phyloP scores from a whole-genome alignment of 192 early-diverging fungal genomes.

The Linnemannia exigua region DNA sequence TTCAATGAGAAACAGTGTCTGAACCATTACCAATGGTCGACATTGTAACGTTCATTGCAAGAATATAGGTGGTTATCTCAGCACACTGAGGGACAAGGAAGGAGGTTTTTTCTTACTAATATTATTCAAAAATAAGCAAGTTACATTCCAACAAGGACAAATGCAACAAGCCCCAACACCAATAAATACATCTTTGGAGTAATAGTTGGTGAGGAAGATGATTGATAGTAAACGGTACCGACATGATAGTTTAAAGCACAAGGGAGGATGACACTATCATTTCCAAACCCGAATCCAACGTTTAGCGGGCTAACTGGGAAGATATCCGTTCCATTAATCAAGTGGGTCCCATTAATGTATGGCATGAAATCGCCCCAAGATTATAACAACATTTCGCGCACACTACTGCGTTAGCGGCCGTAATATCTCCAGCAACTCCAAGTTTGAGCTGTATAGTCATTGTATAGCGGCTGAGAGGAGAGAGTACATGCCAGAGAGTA shows the following conservation, averaged over 20 bases:
- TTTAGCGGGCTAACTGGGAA: conserved; percentile 18
- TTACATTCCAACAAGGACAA: conserved; percentile 32
- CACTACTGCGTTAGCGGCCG: conserved; percentile 5
- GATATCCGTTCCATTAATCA: conserved; percentile 43
- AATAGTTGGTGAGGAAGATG: conserved; percentile 18
- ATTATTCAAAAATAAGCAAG: conserved; percentile 1
- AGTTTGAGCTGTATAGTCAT: conserved; percentile 25
- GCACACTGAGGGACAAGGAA: too few species aligned
- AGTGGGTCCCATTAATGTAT: conserved; percentile 32
- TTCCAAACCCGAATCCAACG: conserved; percentile 32
- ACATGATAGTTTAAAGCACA: conserved; percentile 21
- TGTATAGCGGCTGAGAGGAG: conserved; percentile 25
- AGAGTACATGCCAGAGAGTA: conserved; percentile 20
- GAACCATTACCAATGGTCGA: too few species aligned
- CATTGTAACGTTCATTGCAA: too few species aligned
- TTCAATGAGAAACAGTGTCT: too few species aligned
- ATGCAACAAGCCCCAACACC: conserved; percentile 27
- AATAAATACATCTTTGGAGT: conserved; percentile 30
- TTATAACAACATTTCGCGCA: conserved; percentile 25
- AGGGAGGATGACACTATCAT: conserved; percentile 35
- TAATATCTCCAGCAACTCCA: conserved; percentile 22
- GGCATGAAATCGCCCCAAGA: conserved; percentile 4
- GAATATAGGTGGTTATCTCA: too few species aligned
- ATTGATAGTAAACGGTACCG: conserved; percentile 26
- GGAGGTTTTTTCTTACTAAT: too few species aligned